A percentile compares a stretch with the other conserved stretches of the same genome.
phyloP scores from a whole-genome alignment of 805 yeast species.

The Teunomyces gatunensis region DNA sequence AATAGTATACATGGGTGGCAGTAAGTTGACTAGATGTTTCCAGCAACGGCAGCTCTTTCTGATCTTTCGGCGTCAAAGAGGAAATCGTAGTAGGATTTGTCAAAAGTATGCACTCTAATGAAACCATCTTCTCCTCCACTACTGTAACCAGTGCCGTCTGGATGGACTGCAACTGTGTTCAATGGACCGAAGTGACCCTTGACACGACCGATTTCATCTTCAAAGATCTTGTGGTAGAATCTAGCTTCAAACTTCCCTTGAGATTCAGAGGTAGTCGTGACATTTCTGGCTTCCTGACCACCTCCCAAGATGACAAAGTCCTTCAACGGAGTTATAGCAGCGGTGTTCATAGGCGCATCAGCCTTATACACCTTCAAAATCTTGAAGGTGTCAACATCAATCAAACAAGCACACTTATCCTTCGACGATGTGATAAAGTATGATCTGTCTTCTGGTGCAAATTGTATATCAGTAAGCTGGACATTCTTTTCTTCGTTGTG shows the following conservation, averaged over 20 bases:
- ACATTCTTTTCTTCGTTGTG: conserved; percentile 44
- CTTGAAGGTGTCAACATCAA: conserved; percentile 74
- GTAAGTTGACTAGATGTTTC: conserved; percentile 17
- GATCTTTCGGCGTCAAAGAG: conserved; percentile 82
- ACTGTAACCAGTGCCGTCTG: conserved; percentile 89
- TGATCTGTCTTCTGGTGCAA: conserved; percentile 73
- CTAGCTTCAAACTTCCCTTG: conserved; percentile 98
- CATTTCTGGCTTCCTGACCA: conserved; percentile 99
- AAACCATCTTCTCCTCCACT: conserved; percentile 99
- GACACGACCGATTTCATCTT: conserved; percentile 94
- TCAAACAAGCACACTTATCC: conserved; percentile 78
- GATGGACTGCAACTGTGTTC: conserved; percentile 90
- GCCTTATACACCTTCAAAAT: conserved; percentile 73
- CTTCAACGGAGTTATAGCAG: conserved; percentile 89
- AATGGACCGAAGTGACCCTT: conserved; percentile 99
- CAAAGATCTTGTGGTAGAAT: conserved; percentile 90
- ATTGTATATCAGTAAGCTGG: conserved; percentile 81
- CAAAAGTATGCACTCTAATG: conserved; percentile 90
- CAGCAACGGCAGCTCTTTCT: conserved; percentile 44
- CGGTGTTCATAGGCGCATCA: conserved; percentile 93
- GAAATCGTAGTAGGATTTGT: conserved; percentile 89
- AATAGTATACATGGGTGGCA: conserved; percentile 1
- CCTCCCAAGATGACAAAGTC: conserved; percentile 94
- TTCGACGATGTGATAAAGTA: conserved; percentile 92
- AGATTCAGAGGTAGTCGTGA: conserved; percentile 89